Conservation (phyloP, 139 green algal genomes). For the Auxenochlorella pyrenoidosa region DNA sequence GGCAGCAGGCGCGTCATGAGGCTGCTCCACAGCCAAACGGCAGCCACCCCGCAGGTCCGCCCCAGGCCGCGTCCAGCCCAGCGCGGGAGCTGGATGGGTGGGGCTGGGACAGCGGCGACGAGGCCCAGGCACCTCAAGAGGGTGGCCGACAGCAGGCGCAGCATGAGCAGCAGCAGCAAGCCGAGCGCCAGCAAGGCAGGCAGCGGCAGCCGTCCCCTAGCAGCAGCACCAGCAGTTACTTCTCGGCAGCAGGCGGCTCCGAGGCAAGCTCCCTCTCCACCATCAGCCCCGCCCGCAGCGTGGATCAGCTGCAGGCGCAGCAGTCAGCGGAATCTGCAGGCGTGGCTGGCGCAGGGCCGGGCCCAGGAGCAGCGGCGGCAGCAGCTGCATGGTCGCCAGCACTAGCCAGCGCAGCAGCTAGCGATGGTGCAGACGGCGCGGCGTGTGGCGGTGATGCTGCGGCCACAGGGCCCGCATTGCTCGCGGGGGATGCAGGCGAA, state of each 20-base stretch:
- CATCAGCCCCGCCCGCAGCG: not conserved
- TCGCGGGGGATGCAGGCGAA: no score
- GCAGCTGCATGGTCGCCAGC: no score
- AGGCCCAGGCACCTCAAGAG: not conserved
- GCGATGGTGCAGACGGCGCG: not conserved
- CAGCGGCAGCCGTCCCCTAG: not conserved
- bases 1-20: conserved; percentile 7
- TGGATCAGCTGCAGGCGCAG: not conserved
- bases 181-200: not conserved
- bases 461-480: no score
- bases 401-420: not conserved
- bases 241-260: not conserved
- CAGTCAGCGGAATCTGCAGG: not conserved
- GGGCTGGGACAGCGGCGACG: not conserved
- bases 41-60: no score
- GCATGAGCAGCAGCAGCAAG: no score
- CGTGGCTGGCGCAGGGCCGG: no score
- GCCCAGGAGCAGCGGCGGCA: not conserved
- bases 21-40: not conserved
- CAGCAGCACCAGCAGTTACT: conserved; percentile 29
- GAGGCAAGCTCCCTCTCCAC: not conserved
- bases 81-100: not conserved
- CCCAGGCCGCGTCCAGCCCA: not conserved
- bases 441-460: no score
- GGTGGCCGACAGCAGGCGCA: not conserved